These are phyloP conservation scores for Camellia oleifera DNA, from an alignment of 179 eudicot species.

Conservation along the genomic window DNA sequence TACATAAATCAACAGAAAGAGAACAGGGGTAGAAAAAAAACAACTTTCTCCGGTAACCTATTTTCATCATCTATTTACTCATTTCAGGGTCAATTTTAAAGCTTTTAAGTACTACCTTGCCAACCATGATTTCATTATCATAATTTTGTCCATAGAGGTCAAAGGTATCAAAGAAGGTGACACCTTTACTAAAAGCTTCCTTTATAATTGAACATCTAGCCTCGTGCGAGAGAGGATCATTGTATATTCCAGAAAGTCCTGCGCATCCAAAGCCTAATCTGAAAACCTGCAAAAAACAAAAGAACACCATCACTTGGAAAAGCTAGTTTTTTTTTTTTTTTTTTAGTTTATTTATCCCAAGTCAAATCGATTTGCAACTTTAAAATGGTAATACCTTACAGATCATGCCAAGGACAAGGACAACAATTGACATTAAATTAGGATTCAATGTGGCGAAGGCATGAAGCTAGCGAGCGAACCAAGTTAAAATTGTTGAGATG, in stretches of 20 bases:
- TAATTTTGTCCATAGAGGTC: conserved; percentile 31
- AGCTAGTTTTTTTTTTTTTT: not conserved
- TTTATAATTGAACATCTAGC: conserved; percentile 31
- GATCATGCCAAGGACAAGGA: not conserved
- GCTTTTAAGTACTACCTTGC: conserved; percentile 26
- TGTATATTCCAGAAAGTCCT: conserved; percentile 38
- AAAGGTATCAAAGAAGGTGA: conserved; percentile 46
- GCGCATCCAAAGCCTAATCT: conserved; percentile 42
- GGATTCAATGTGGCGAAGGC: not conserved
- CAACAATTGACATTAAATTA: not conserved
- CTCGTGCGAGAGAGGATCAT: conserved; percentile 39
- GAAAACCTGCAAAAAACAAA: conserved; percentile 19
- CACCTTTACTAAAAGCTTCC: conserved; percentile 34
- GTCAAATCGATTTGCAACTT: too few species aligned
- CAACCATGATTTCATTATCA: conserved; percentile 43
- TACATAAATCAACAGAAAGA: not conserved
- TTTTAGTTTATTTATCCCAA: not conserved
- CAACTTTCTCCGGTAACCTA: too few species aligned
- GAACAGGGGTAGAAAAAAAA: not conserved
- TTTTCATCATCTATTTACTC: not conserved
- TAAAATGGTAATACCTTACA: not conserved
- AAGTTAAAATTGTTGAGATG: too few species aligned
- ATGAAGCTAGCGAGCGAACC: too few species aligned
- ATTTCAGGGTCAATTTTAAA: too few species aligned
- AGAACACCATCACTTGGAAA: not conserved